Conservation (phyloP, 108 stramenopile genomes). For the Fragilaria crotonensis region DNA sequence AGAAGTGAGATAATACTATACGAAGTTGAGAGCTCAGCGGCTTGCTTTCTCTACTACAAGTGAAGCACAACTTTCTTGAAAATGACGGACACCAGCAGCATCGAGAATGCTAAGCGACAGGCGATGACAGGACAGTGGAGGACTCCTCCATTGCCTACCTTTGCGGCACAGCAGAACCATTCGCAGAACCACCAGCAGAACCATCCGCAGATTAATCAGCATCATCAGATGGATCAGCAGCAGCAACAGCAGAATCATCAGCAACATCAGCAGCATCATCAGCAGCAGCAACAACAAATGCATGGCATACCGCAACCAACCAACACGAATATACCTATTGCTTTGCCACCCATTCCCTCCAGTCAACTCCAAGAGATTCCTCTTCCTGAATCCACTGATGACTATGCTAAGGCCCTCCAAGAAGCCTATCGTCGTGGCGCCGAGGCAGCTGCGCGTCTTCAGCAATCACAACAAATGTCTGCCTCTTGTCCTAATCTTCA, state of each 20-base stretch:
- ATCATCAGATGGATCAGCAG: conserved; percentile 11
- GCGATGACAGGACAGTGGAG: conserved; percentile 83
- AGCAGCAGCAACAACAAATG: conserved; percentile 1
- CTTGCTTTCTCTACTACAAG: too few species aligned
- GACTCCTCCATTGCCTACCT: conserved; percentile 71
- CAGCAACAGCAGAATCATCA: neutral
- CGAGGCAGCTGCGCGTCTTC: conserved; percentile 48
- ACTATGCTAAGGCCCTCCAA: conserved; percentile 75
- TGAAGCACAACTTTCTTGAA: too few species aligned
- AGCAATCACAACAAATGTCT: conserved; percentile 1
- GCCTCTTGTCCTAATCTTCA: conserved; percentile 47
- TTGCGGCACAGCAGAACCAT: conserved; percentile 15
- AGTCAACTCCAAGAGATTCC: neutral
- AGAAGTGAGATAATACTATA: too few species aligned
- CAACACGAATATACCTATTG: neutral
- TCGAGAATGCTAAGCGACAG: conserved; percentile 40
- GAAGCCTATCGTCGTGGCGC: conserved; percentile 77
- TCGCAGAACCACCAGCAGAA: neutral
- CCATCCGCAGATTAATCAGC: neutral
- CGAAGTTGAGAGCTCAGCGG: too few species aligned
- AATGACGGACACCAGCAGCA: too few species aligned
- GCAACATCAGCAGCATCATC: conserved; percentile 1
- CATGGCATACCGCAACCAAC: neutral
- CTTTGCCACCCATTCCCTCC: neutral
- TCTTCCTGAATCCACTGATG: conserved; percentile 53